Base-by-base conservation (phyloP, 768 basidiomycete genomes). In the Suillus subaureus region DNA sequence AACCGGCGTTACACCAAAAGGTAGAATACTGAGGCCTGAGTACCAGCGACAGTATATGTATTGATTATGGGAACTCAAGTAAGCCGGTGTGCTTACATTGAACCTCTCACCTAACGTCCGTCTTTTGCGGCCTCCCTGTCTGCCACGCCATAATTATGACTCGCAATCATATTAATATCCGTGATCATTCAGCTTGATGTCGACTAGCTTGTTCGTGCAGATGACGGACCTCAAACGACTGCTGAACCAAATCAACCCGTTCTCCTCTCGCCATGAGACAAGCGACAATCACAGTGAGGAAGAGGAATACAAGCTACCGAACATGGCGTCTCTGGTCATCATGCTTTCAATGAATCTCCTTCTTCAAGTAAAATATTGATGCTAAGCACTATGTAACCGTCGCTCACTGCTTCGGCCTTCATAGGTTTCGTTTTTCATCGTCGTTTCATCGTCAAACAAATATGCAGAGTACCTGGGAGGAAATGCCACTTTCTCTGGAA, bases 391-490 rank as follows among this genome's bases (percentile, higher is more conserved):
- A 23, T 33, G 23, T 28, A 28, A 26, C 52, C 23, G 61, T 43
- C 12, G 9, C 54, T 64, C 47, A 16, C 5, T 33, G 54, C 33
- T n/a, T 6, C 12, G 33, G 6, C 12, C 11, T 28, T 39, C 9
- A 31, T 61, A 90, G 90, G 72, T 88, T 4, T 85, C 87, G 0
- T 90, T 91, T 76, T 91, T 89, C 74, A 84, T 90, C 64, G 80
- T 89, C 54, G 86, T 91, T 5, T 87, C 89, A 6, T 89, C 89
- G 1, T 86, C 88, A 1, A 86, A 84, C 70, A 79, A 80, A 61
- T 90, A 91, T 71, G 85, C 88, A 0, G 81, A 85, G 65, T 79
- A 84, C 68, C 78, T 91, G 8, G 89, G 89, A 35, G 90, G 89
- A n/a, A 83, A 79, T n/a, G 79, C 87, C 16, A 88, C 87, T 0